These are phyloP conservation scores for Actinomortierella wolfii DNA, from an alignment of 371 early-diverging fungal species.

Conservation along the genomic window DNA sequence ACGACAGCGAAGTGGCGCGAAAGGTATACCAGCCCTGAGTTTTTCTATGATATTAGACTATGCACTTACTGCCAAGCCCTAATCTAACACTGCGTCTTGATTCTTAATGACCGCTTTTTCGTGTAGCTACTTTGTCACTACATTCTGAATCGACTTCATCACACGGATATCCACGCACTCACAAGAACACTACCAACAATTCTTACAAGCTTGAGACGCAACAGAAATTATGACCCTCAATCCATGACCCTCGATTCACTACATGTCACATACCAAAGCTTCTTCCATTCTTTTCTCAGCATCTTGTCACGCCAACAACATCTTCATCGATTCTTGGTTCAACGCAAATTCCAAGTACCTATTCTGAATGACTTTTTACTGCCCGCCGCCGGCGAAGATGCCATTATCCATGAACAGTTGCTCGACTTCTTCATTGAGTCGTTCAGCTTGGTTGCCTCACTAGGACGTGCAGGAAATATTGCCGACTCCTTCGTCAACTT, in stretches of 20 bases:
- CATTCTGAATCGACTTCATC: slow-evolving; percentile 49
- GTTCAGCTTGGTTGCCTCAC: slow-evolving; percentile 32
- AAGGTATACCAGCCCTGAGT: no score
- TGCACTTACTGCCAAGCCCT: not conserved
- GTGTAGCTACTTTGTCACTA: slow-evolving; percentile 52
- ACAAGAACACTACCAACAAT: slow-evolving; percentile 50
- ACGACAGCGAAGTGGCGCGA: slow-evolving; percentile 56
- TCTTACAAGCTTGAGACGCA: slow-evolving; percentile 45
- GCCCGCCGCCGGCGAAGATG: slow-evolving; percentile 49
- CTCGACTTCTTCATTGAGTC: slow-evolving; percentile 48
- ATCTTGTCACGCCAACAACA: slow-evolving; percentile 49
- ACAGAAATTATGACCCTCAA: slow-evolving; percentile 38
- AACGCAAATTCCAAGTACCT: slow-evolving; percentile 47
- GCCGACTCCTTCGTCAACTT: slow-evolving; percentile 25
- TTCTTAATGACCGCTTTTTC: no score
- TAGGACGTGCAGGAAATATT: slow-evolving; percentile 32
- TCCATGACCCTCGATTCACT: slow-evolving; percentile 22
- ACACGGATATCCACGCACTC: slow-evolving; percentile 51
- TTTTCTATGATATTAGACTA: not conserved
- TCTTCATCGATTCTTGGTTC: slow-evolving; percentile 48
- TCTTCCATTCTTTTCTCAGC: slow-evolving; percentile 52
- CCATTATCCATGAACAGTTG: slow-evolving; percentile 50
- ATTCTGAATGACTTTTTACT: slow-evolving; percentile 55
- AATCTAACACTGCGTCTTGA: not conserved
- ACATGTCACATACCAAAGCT: slow-evolving; percentile 57